These are phyloP conservation scores for Colletotrichum zoysiae DNA, from an alignment of 2,329 filamentous ascomycete genomes.

Conservation along the genomic window DNA sequence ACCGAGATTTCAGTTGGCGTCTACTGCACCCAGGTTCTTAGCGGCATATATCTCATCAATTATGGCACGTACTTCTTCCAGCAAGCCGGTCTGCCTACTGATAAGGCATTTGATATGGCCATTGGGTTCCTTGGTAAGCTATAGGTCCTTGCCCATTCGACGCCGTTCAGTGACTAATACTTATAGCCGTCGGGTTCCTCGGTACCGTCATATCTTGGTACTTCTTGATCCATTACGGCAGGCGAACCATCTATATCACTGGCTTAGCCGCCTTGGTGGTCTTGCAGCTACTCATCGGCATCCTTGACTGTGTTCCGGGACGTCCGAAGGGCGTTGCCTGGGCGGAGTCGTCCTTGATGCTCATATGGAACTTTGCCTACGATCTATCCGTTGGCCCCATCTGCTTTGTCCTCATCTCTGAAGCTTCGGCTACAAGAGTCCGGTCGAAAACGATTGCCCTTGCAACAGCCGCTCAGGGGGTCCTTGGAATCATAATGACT, in stretches of 20 bases:
- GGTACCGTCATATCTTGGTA: conserved; percentile 59
- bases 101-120: conserved; percentile 56
- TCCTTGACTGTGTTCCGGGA: conserved; percentile 59
- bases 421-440: conserved; percentile 60
- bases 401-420: conserved; percentile 64
- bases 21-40: conserved; percentile 74
- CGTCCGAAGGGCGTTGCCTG: conserved; percentile 56
- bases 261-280: conserved; percentile 55
- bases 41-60: conserved; percentile 73
- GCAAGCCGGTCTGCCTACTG: conserved; percentile 56
- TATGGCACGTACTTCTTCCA: conserved; percentile 70
- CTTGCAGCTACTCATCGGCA: conserved; percentile 58
- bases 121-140: conserved; percentile 57
- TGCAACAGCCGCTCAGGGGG: conserved; percentile 57
- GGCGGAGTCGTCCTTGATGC: conserved; percentile 63
- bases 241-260: conserved; percentile 56
- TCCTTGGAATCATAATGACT: conserved; percentile 52
- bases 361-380: conserved; percentile 56
- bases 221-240: conserved; percentile 56
- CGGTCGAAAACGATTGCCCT: conserved; percentile 60
- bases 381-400: conserved; percentile 53
- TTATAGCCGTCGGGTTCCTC: conserved; percentile 58
- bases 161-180: conserved; percentile 50
- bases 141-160: conserved; percentile 64
- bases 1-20: conserved; percentile 71